Percentiles rank a stretch among this genome's conserved stretches.
These are phyloP conservation scores for Gossypium davidsonii DNA, from an alignment of 441 rosid species.

Conservation along the genomic window DNA sequence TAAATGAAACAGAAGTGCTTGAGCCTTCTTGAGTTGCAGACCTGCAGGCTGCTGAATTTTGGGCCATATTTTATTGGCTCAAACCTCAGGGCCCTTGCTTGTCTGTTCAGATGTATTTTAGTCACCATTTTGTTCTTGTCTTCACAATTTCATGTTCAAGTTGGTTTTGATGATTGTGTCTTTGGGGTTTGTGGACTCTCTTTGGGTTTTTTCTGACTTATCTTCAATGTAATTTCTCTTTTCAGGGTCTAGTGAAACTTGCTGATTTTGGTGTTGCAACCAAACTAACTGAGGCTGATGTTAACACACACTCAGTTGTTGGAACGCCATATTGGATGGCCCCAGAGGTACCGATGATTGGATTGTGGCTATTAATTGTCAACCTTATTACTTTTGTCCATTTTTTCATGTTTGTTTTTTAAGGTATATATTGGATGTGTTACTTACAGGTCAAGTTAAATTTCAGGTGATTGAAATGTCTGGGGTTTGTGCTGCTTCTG, in stretches of 20 bases:
- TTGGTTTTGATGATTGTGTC: neutral
- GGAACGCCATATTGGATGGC: slow-evolving; percentile 99
- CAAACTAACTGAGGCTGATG: slow-evolving; percentile 96
- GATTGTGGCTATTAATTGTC: neutral
- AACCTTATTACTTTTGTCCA: neutral
- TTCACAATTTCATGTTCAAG: neutral
- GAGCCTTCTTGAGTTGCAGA: neutral
- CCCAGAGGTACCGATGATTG: slow-evolving; percentile 61
- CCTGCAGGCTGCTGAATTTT: neutral
- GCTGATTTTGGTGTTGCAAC: slow-evolving; percentile 99
- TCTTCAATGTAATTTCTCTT: slow-evolving; percentile 20
- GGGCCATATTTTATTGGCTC: neutral
- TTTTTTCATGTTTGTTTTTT: neutral
- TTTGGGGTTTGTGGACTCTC: slow-evolving; percentile 4
- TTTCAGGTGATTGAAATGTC: slow-evolving; percentile 98
- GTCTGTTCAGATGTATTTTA: neutral
- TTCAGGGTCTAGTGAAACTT: slow-evolving; percentile 96
- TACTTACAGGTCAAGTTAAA: slow-evolving; percentile 17
- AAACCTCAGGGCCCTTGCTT: neutral
- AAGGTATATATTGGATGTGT: slow-evolving; percentile 3
- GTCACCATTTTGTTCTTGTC: neutral
- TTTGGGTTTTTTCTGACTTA: slow-evolving; percentile 6
- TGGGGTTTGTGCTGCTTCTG: slow-evolving; percentile 99
- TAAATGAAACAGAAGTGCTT: slow-evolving; percentile 3
- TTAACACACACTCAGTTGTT: slow-evolving; percentile 96